phyloP scores from a whole-genome alignment of 2,329 filamentous ascomycete species.

The Aureobasidium sp. region DNA sequence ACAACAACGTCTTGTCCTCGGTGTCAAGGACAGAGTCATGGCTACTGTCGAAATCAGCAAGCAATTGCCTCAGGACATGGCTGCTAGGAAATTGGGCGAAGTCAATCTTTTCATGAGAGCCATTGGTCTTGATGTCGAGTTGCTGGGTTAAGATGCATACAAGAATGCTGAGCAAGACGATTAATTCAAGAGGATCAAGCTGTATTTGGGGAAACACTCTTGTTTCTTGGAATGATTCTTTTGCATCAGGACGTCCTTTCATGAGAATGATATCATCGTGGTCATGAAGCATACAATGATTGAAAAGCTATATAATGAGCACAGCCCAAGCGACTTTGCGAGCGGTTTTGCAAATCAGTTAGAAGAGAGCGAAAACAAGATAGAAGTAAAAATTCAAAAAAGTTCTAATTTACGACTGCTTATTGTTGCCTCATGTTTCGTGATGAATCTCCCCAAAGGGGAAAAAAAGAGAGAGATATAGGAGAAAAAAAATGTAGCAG shows the following conservation, averaged over 20 bases:
- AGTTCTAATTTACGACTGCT: background rate
- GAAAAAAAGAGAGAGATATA: background rate
- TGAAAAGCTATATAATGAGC: background rate
- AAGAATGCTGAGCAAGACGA: background rate
- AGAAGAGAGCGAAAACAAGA: background rate
- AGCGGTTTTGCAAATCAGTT: background rate
- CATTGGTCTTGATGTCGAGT: slow-evolving; percentile 93
- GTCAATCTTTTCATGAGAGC: slow-evolving; percentile 98
- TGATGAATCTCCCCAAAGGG: too few species aligned
- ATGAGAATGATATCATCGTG: background rate
- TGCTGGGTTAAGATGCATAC: slow-evolving; percentile 46
- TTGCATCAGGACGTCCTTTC: background rate
- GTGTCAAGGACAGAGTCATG: slow-evolving; percentile 96
- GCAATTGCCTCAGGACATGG: slow-evolving; percentile 80
- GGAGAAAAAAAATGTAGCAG: background rate
- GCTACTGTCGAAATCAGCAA: slow-evolving; percentile 86
- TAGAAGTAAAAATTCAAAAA: background rate
- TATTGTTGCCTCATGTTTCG: too few species aligned
- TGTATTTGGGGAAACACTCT: background rate
- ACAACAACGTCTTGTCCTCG: slow-evolving; percentile 87
- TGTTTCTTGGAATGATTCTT: background rate
- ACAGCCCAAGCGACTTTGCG: background rate
- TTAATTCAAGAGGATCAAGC: background rate
- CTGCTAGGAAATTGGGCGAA: slow-evolving; percentile 73
- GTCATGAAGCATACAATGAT: background rate